phyloP scores from a whole-genome alignment of 2,329 filamentous ascomycete genomes.

The Trichoderma sp. region DNA sequence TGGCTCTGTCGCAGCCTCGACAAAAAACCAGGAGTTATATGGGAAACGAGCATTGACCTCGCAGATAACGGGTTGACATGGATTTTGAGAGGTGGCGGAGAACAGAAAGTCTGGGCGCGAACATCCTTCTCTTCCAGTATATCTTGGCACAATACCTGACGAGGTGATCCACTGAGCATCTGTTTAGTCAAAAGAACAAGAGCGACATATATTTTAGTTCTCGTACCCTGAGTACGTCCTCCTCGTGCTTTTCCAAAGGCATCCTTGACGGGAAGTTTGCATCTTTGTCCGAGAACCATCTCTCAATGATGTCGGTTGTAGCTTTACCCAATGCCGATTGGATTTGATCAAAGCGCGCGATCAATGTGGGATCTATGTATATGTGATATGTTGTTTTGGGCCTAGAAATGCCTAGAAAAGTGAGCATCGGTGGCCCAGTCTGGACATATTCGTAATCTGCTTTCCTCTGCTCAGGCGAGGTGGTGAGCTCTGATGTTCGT shows the following conservation, averaged over 20 bases:
- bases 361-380: background rate
- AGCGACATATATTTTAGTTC: background rate
- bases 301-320: slow-evolving; percentile 7
- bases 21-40: slow-evolving; percentile 10
- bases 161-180: slow-evolving; percentile 7
- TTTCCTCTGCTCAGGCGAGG: background rate
- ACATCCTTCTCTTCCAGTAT: slow-evolving; percentile 7
- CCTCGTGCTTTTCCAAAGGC: background rate
- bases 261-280: background rate
- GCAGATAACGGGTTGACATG: slow-evolving; percentile 4
- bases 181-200: background rate
- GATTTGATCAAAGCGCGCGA: slow-evolving; percentile 3
- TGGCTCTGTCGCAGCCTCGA: background rate
- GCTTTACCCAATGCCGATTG: slow-evolving; percentile 4
- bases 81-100: background rate
- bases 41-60: slow-evolving; percentile 16
- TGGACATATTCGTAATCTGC: background rate
- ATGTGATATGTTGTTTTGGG: slow-evolving; percentile 2
- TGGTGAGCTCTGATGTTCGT: background rate
- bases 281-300: background rate
- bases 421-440: background rate
- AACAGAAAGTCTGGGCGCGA: slow-evolving; percentile 18
- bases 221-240: background rate
- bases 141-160: slow-evolving; percentile 11
- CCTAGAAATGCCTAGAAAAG: background rate